Evolutionary conservation across 2,329 filamentous ascomycete genomes (phyloP), one percentile per base, ranked within the genome.

Genomic region (Cadophora luteo-olivacea): DNA sequence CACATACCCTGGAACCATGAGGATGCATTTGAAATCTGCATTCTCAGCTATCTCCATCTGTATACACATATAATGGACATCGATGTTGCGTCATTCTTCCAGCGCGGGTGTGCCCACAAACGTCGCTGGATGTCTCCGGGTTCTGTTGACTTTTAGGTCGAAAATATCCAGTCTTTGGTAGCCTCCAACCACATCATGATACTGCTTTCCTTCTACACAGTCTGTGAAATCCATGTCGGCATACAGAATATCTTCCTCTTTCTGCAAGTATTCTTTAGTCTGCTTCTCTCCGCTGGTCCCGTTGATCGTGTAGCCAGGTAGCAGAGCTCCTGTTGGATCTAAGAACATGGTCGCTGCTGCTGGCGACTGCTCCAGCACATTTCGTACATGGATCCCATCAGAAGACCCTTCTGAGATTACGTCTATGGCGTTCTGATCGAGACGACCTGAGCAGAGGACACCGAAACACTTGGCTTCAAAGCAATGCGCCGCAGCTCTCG

Each of bases 401-500:
- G 69, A 69, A 0, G 79, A 75, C 0, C 78, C 79, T 0, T 71
- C 72, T 0, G 78, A 70, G 4, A 82, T 72, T 0, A 70, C 69
- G 1, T 81, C 76, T 2, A 84, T 79, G 0, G 80, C 79, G 19
- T 81, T 78, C 0, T 79, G 54, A 24, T 80, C 82, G 0, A 87
- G 75, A 25, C 80, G 73, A 0, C 81, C 82, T 0, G 83, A 79
- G 69, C 84, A 85, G 19, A 86, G 73, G 0, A 87, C 80, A 0
- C 85, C 85, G 58, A 87, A 88, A 54, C 82, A 84, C 70, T 88
- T 88, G 0, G 83, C 85, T 66, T 87, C 86, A 70, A 88, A 87
- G 70, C 85, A 87, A 73, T 87, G 85, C 0, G 84, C 84, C 0
- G 84, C 84, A 1, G 84, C 82, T 2, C 86, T 78, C 0, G 79